Evolutionary conservation across 768 basidiomycete genomes (phyloP), one percentile per base, ranked within the genome.

Genomic region (Cystofilobasidium bisporidii): DNA sequence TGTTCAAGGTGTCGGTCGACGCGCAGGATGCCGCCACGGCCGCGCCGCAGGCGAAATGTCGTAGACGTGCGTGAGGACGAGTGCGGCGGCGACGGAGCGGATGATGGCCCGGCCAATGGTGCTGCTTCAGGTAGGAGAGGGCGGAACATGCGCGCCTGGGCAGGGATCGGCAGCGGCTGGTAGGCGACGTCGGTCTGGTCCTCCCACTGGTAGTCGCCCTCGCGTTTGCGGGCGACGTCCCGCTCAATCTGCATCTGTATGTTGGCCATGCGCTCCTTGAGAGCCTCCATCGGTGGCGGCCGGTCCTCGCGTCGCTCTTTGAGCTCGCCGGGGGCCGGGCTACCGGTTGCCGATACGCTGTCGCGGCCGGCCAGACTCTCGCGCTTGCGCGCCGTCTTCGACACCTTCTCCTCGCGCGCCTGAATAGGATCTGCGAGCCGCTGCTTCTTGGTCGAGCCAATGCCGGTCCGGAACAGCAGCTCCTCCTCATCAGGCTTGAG

Each of bases 101-200:
- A 41, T 2, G 59, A 10, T 11, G 40, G 30, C 20, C 22, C 36
- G 24, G 36, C 33, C 18, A 40, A 32, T 38, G 50, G 24, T 12
- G 47, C 18, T 47, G 66, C 22, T 45, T 68, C 73, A 26, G 81
- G 78, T 14, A 83, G 77, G 9, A 87, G 78, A 61, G 81, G 81
- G 72, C 86, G 86, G 82, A 87, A 89, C 55, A 86, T 79, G 60
- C 86, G 82, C 62, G 84, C 69, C 69, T 72, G 45, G 61, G 75
- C 60, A 64, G 56, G 57, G 72, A 71, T 61, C 72, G 72, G 60
- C 70, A 77, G 80, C 8, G 84, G 79, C 74, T 91, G 87, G 73
- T 87, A 92, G 1, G 87, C 81, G 69, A 90, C 88, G 77, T 96
- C 92, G 71, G 89, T 81, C 62, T 81, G 80, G 74, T 97, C 92